A percentile compares a stretch with the other conserved stretches of the same genome.
phyloP scores from a whole-genome alignment of 2,329 filamentous ascomycete genomes.

The Stemphylium vesicarium region DNA sequence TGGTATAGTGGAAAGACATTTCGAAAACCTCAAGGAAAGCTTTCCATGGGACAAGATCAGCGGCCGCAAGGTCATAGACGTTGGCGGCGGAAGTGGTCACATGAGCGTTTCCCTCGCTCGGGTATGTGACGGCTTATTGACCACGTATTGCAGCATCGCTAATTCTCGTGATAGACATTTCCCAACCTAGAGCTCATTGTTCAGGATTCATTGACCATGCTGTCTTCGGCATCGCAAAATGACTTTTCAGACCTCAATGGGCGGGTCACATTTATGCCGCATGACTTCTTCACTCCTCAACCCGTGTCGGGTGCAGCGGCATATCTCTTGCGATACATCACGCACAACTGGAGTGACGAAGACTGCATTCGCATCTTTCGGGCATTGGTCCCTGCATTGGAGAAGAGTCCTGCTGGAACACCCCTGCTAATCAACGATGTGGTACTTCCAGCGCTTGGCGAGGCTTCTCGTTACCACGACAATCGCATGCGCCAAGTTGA shows the following conservation, averaged over 20 bases:
- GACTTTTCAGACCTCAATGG: slow-evolving; percentile 19
- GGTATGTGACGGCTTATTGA: slow-evolving; percentile 18
- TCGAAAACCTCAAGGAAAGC: slow-evolving; percentile 28
- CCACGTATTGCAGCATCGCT: neutral
- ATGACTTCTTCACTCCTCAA: slow-evolving; percentile 31
- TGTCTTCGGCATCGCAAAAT: slow-evolving; percentile 13
- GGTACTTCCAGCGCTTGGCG: slow-evolving; percentile 33
- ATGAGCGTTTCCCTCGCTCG: slow-evolving; percentile 24
- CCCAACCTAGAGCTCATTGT: slow-evolving; percentile 25
- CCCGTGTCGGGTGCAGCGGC: slow-evolving; percentile 34
- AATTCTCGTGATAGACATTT: slow-evolving; percentile 9
- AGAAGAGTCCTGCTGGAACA: slow-evolving; percentile 30
- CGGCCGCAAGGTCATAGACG: slow-evolving; percentile 37
- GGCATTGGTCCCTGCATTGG: slow-evolving; percentile 44
- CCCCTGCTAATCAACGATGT: slow-evolving; percentile 45
- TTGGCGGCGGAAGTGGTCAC: slow-evolving; percentile 38
- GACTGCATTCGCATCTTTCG: slow-evolving; percentile 47
- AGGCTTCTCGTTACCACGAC: slow-evolving; percentile 28
- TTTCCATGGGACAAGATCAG: slow-evolving; percentile 35
- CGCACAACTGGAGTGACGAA: slow-evolving; percentile 52
- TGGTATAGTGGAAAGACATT: slow-evolving; percentile 29
- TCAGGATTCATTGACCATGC: slow-evolving; percentile 25
- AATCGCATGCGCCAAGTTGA: slow-evolving; percentile 38
- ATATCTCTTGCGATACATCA: slow-evolving; percentile 51
- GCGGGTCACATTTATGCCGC: slow-evolving; percentile 27